Evolutionary conservation across 371 early-diverging fungal species (phyloP).

Genomic region (Rhizomucor pusillus): DNA sequence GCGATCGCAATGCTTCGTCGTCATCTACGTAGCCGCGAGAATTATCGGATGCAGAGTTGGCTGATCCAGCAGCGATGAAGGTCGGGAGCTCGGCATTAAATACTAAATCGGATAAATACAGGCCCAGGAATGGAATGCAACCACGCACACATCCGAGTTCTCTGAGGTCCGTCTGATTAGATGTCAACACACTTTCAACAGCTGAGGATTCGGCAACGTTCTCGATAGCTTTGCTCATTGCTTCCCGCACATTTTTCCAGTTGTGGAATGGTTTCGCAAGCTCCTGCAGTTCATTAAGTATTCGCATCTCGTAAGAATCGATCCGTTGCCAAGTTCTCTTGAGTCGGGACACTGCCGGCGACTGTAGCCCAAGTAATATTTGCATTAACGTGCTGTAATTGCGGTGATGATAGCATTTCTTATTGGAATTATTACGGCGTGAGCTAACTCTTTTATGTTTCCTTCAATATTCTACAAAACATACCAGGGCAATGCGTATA

Average conservation of each 20-base stretch:
- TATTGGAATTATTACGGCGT: too few species aligned
- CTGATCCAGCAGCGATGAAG: conserved; percentile 29
- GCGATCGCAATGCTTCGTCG: conserved; percentile 24
- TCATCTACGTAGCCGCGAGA: conserved; percentile 9
- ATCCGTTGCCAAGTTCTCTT: conserved; percentile 55
- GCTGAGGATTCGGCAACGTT: conserved; percentile 42
- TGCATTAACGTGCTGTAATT: conserved; percentile 62
- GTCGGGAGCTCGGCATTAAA: conserved; percentile 64
- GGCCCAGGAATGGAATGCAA: conserved; percentile 58
- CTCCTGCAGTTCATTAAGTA: conserved; percentile 52
- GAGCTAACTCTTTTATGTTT: too few species aligned
- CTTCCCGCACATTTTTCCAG: conserved; percentile 55
- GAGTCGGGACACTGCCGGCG: conserved; percentile 49
- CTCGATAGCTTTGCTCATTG: conserved; percentile 51
- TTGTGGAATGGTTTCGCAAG: conserved; percentile 57
- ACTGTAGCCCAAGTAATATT: conserved; percentile 55
- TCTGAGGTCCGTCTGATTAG: conserved; percentile 18
- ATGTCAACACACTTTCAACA: conserved; percentile 37
- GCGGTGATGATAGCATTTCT: conserved; percentile 61
- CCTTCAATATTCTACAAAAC: too few species aligned
- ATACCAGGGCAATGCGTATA: conserved; percentile 49
- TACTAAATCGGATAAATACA: conserved; percentile 66
- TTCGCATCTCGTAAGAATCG: conserved; percentile 41
- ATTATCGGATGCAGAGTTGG: not conserved
- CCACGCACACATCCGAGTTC: conserved; percentile 21